phyloP scores from a whole-genome alignment of 345 rosid species.

The Salix koriyanagi region DNA sequence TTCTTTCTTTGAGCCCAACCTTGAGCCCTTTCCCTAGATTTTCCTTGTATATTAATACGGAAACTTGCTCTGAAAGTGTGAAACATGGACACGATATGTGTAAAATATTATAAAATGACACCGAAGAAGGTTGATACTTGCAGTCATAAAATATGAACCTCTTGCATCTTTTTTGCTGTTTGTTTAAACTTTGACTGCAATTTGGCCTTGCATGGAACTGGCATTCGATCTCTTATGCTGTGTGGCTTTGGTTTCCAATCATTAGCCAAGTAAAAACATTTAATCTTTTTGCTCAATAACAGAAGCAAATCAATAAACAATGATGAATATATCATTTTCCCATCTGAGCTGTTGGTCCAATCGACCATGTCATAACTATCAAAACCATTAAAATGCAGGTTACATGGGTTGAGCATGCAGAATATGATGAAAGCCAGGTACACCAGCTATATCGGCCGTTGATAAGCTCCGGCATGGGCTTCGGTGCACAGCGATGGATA shows the following conservation, averaged over 20 bases:
- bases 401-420: slow-evolving; percentile 96
- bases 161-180: background rate
- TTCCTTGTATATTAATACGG: slow-evolving; percentile 8
- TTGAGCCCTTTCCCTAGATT: slow-evolving; percentile 28
- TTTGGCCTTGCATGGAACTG: background rate
- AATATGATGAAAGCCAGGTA: slow-evolving; percentile 66
- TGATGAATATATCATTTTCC: background rate
- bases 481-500: slow-evolving; percentile 90
- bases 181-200: background rate
- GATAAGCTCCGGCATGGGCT: slow-evolving; percentile 70
- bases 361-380: background rate
- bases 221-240: background rate
- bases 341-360: background rate
- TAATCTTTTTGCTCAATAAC: background rate
- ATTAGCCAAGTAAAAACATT: background rate
- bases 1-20: slow-evolving; percentile 40
- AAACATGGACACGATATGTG: background rate
- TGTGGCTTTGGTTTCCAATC: background rate
- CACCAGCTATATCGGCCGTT: slow-evolving; percentile 71
- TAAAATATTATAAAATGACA: background rate
- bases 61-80: background rate
- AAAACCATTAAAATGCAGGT: slow-evolving; percentile 45
- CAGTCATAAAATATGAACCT: background rate
- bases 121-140: background rate
- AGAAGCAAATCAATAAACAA: background rate